These are phyloP conservation scores for Ailanthus altissimus DNA, from an alignment of 345 rosid genomes.

Conservation along the genomic window DNA sequence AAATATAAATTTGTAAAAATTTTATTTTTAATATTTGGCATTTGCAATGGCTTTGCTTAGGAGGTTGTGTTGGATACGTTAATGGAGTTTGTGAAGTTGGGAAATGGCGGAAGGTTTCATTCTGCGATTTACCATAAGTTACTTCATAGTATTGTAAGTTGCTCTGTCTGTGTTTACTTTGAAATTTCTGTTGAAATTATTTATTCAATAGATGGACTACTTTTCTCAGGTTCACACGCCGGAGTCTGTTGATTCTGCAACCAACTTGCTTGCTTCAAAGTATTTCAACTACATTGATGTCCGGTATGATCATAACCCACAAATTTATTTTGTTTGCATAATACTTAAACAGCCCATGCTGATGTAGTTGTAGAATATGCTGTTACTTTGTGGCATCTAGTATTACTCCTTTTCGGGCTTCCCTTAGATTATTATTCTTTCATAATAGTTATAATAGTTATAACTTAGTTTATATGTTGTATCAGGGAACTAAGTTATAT, in stretches of 20 bases:
- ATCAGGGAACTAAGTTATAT: neutral
- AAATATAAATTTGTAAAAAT: neutral
- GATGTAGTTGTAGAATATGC: neutral
- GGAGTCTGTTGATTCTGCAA: constrained; percentile 37
- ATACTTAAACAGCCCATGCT: neutral
- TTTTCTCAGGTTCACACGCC: constrained; percentile 54
- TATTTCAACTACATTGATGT: constrained; percentile 78
- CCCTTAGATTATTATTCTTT: neutral
- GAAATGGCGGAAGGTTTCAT: constrained; percentile 67
- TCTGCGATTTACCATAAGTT: constrained; percentile 71
- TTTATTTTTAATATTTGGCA: neutral
- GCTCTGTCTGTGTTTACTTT: neutral
- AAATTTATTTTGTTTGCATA: neutral
- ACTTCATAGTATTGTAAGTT: constrained; percentile 66
- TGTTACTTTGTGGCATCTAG: neutral
- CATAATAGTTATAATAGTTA: neutral
- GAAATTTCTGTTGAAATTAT: neutral
- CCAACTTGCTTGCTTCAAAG: constrained; percentile 63
- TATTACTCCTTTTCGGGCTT: neutral
- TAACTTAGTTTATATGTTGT: neutral
- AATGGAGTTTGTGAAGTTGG: constrained; percentile 78
- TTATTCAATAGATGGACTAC: neutral
- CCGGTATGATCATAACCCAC: constrained; percentile 41
- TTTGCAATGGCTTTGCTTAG: constrained; percentile 34
- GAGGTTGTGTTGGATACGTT: constrained; percentile 75